phyloP scores from a whole-genome alignment of 331 rosid genomes.

The Phaseolus coccineus region DNA sequence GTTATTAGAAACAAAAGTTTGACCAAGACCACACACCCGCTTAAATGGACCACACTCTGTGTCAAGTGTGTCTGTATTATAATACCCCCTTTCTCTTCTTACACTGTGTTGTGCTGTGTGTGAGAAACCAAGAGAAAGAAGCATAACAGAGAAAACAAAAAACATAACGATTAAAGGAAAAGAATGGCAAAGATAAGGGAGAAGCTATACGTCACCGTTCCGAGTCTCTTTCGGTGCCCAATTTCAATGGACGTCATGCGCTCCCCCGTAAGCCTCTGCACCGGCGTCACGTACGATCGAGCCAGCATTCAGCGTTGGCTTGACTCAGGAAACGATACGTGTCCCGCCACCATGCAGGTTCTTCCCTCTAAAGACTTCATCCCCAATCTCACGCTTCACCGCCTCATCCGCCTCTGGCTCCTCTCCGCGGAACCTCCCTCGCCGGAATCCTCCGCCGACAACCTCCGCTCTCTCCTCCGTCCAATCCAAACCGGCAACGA shows the following conservation, averaged over 20 bases:
- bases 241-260: constrained; percentile 72
- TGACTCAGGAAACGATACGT: constrained; percentile 66
- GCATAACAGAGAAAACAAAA: not conserved
- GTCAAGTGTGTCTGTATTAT: not conserved
- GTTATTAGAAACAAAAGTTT: constrained; percentile 14
- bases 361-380: constrained; percentile 63
- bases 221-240: constrained; percentile 61
- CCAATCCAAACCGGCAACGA: constrained; percentile 17
- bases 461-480: constrained; percentile 38
- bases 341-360: constrained; percentile 71
- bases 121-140: not conserved
- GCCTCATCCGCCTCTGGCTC: constrained; percentile 68
- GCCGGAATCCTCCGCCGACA: constrained; percentile 38
- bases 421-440: constrained; percentile 44
- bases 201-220: constrained; percentile 59
- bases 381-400: constrained; percentile 71
- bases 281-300: constrained; percentile 78
- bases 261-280: constrained; percentile 70
- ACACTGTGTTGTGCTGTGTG: constrained; percentile 3
- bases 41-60: constrained; percentile 9
- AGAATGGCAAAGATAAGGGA: constrained; percentile 52
- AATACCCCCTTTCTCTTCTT: not conserved
- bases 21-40: constrained; percentile 26
- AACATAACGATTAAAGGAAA: not conserved
- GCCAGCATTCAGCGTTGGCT: constrained; percentile 71